These are phyloP conservation scores for Physaria fendleri DNA, from an alignment of 345 rosid genomes.

Conservation along the genomic window DNA sequence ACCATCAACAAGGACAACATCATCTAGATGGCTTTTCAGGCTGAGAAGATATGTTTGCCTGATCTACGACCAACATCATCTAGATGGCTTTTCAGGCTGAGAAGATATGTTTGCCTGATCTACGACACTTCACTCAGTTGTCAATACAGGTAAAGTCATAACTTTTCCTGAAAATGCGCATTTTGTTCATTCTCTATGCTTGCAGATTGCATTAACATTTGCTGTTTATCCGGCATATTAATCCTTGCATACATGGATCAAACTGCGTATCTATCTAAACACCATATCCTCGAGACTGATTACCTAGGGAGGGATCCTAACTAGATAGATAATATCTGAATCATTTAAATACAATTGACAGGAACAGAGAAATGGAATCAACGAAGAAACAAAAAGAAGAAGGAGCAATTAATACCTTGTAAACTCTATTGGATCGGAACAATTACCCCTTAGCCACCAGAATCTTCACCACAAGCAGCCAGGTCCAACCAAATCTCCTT, in stretches of 20 bases:
- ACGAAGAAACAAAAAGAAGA: no score
- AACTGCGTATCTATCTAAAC: constrained; percentile 88
- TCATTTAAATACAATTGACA: no score
- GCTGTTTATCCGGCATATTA: constrained; percentile 93
- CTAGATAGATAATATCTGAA: no score
- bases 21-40: constrained; percentile 53
- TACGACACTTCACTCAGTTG: constrained; percentile 89
- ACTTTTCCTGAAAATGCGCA: neutral
- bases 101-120: constrained; percentile 99
- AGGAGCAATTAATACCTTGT: no score
- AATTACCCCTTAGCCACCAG: no score
- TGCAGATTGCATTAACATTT: constrained; percentile 86
- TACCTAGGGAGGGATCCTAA: no score
- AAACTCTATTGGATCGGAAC: no score
- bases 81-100: constrained; percentile 57
- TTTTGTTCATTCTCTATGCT: constrained; percentile 3
- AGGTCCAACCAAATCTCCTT: no score
- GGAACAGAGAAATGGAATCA: no score
- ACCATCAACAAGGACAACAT: no score
- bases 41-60: constrained; percentile 98
- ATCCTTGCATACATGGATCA: constrained; percentile 99
- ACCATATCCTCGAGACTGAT: constrained; percentile 51
- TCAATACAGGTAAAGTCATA: constrained; percentile 61
- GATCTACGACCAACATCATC: constrained; percentile 99
- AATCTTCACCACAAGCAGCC: no score